Conservation (phyloP, 2,329 filamentous ascomycete species). For the Sarocladium oryzae region DNA sequence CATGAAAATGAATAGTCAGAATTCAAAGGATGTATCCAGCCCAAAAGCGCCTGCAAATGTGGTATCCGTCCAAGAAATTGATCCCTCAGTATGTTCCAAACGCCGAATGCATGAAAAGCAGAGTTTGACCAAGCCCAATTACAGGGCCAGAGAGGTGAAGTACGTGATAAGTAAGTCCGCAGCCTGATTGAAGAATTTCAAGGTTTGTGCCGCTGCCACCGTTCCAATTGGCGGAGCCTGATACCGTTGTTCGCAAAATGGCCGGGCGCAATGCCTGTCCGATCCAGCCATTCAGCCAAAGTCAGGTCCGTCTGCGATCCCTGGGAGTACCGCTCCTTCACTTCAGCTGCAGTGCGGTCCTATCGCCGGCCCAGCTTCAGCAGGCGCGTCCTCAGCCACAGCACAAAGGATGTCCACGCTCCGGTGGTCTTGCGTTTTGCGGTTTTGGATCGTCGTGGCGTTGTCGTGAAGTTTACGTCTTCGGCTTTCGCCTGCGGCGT, state of each 20-base stretch:
- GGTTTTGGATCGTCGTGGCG: slow-evolving; percentile 22
- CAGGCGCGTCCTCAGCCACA: slow-evolving; percentile 55
- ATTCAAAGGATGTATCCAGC: not conserved
- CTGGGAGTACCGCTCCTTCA: not conserved
- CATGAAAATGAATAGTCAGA: not conserved
- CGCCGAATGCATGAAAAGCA: slow-evolving; percentile 1
- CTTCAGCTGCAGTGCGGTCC: slow-evolving; percentile 14
- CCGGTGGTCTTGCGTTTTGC: slow-evolving; percentile 55
- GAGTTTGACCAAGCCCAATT: not conserved
- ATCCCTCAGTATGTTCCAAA: not conserved
- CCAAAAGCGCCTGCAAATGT: slow-evolving; percentile 1
- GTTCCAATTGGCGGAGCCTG: not conserved
- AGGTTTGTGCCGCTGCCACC: not conserved
- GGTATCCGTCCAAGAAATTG: slow-evolving; percentile 2
- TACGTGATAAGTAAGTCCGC: too few species aligned
- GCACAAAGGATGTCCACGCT: slow-evolving; percentile 56
- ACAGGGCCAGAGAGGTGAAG: not conserved
- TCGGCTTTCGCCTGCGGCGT: slow-evolving; percentile 27
- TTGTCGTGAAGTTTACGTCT: slow-evolving; percentile 35
- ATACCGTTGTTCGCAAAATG: not conserved
- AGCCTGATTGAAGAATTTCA: not conserved
- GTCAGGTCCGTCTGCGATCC: not conserved
- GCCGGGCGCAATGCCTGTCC: not conserved
- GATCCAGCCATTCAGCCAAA: not conserved
- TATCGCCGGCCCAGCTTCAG: slow-evolving; percentile 35